phyloP scores from a whole-genome alignment of 1,284 basidiomycete genomes.

The Malassezia pachydermatis region DNA sequence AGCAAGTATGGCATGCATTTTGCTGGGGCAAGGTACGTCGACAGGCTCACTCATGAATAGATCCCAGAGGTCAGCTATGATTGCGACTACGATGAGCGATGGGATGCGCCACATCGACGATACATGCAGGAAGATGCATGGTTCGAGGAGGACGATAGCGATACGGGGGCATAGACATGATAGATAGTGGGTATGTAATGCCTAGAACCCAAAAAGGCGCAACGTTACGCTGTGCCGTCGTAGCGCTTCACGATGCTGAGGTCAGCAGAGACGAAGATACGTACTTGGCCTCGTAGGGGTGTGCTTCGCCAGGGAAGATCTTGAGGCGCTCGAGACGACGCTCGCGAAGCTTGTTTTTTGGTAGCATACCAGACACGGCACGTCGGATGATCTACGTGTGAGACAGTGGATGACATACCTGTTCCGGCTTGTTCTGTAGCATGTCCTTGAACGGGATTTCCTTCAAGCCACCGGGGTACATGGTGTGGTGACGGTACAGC shows the following conservation, averaged over 20 bases:
- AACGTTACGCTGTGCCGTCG: slow-evolving; percentile 3
- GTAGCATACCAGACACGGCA: slow-evolving; percentile 47
- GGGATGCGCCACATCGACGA: not conserved
- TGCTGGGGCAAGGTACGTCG: too few relatives aligned
- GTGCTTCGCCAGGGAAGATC: slow-evolving; percentile 36
- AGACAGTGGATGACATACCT: too few relatives aligned
- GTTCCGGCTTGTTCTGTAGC: slow-evolving; percentile 66
- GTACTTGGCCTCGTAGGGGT: slow-evolving; percentile 41
- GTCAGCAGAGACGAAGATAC: slow-evolving; percentile 9
- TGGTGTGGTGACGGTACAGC: slow-evolving; percentile 77
- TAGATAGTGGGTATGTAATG: not conserved
- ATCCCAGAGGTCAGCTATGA: too few relatives aligned
- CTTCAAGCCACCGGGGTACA: slow-evolving; percentile 87
- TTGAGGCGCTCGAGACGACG: slow-evolving; percentile 42
- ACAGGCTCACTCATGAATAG: too few relatives aligned
- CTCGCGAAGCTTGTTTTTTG: slow-evolving; percentile 46
- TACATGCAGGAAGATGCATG: slow-evolving; percentile 11
- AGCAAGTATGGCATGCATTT: too few relatives aligned
- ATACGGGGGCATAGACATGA: not conserved
- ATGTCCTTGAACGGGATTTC: slow-evolving; percentile 40
- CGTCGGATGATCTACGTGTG: slow-evolving; percentile 44
- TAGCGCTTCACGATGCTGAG: slow-evolving; percentile 18
- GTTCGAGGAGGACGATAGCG: slow-evolving; percentile 13
- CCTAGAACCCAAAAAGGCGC: not conserved
- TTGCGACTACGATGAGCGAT: slow-evolving; percentile 18